A percentile compares a stretch with the other conserved stretches of the same genome.
phyloP scores from a whole-genome alignment of 352 stramenopile genomes.

The Pythium rishiriense region DNA sequence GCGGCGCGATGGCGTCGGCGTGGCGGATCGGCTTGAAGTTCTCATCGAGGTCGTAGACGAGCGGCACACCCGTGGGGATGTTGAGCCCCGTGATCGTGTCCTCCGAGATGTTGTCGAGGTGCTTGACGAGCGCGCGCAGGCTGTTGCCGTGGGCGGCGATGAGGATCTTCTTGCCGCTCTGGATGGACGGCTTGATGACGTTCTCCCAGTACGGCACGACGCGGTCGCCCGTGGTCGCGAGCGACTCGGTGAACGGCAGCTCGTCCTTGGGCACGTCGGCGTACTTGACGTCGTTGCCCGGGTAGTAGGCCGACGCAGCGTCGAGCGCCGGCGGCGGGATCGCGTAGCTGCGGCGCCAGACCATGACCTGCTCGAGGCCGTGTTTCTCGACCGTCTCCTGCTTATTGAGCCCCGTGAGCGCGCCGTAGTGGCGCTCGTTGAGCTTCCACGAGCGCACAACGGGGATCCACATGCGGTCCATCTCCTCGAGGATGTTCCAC shows the following conservation, averaged over 20 bases:
- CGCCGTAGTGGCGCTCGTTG: constrained; percentile 99
- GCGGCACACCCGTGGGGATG: constrained; percentile 95
- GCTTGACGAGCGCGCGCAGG: constrained; percentile 97
- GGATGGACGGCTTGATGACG: constrained; percentile 94
- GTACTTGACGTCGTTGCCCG: constrained; percentile 92
- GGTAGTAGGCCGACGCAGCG: constrained; percentile 88
- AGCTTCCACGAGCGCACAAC: constrained; percentile 92
- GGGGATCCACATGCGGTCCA: constrained; percentile 97
- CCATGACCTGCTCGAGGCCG: constrained; percentile 97
- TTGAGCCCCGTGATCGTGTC: constrained; percentile 97
- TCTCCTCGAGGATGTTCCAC: constrained; percentile 97
- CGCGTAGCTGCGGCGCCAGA: constrained; percentile 98
- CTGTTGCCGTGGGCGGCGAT: constrained; percentile 98
- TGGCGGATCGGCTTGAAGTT: constrained; percentile 96
- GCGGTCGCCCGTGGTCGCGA: constrained; percentile 92
- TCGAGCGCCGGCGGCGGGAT: constrained; percentile 93
- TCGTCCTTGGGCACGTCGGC: constrained; percentile 86
- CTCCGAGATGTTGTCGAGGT: constrained; percentile 97
- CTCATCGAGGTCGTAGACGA: constrained; percentile 98
- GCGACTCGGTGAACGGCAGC: constrained; percentile 93
- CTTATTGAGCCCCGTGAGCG: constrained; percentile 98
- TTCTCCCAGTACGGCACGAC: constrained; percentile 96
- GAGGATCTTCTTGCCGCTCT: constrained; percentile 95
- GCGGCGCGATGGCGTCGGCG: constrained; percentile 86
- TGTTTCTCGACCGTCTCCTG: constrained; percentile 99